Evolutionary conservation across 805 yeast genomes (phyloP).

Genomic region (Tetrapisispora taiwanensis): DNA sequence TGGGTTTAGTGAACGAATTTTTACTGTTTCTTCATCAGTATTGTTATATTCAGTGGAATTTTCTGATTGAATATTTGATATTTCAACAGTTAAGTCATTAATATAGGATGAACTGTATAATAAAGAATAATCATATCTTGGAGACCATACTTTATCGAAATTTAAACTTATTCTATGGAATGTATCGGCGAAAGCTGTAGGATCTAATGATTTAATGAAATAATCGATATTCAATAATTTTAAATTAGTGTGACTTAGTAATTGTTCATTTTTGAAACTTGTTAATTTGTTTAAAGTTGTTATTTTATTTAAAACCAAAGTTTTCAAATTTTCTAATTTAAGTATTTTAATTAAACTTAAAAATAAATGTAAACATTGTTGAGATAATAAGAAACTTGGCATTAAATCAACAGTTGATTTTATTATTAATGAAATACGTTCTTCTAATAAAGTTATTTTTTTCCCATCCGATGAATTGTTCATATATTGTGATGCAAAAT

Average conservation of each 20-base stretch:
- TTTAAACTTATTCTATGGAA: conserved; percentile 56
- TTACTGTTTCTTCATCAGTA: neutral
- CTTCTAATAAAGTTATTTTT: conserved; percentile 6
- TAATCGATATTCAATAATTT: conserved; percentile 26
- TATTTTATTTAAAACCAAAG: neutral
- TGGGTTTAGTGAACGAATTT: conserved; percentile 42
- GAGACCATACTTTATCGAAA: conserved; percentile 65
- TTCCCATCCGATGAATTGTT: conserved; percentile 21
- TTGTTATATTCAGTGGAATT: conserved; percentile 23
- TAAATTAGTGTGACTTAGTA: neutral
- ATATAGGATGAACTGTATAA: conserved; percentile 41
- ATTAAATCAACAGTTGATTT: conserved; percentile 48
- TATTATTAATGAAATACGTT: conserved; percentile 44
- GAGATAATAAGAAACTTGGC: conserved; percentile 61
- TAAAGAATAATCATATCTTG: conserved; percentile 67
- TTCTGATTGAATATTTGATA: neutral
- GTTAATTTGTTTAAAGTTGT: neutral
- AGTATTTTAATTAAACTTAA: neutral
- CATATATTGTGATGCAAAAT: conserved; percentile 3
- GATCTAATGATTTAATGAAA: conserved; percentile 44
- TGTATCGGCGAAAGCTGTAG: conserved; percentile 41
- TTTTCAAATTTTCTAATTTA: neutral
- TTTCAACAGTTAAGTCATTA: conserved; percentile 3
- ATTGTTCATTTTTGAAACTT: neutral
- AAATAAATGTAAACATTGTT: conserved; percentile 40